Evolutionary conservation across 2,329 filamentous ascomycete genomes (phyloP).

Genomic region (Diaporthe ilicicola): DNA sequence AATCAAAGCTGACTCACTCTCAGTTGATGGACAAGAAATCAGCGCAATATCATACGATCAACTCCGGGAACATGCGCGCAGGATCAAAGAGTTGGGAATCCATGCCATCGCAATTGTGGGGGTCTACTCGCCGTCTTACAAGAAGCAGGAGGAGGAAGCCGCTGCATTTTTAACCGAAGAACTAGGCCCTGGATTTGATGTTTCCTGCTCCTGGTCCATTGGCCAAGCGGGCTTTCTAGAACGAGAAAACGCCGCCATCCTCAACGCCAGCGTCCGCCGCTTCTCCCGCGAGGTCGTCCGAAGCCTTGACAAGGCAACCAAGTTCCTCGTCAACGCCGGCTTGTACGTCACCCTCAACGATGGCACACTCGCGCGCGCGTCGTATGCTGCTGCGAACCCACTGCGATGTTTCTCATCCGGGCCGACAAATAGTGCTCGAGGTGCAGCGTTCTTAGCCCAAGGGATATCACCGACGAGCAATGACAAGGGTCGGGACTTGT

Average conservation of each 20-base stretch:
- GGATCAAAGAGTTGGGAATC: not conserved
- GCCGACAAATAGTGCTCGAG: not conserved
- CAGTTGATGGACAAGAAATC: constrained; percentile 8
- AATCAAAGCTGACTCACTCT: not conserved
- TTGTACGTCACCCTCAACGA: not conserved
- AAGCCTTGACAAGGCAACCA: not conserved
- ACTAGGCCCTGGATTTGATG: not conserved
- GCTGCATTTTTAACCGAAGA: not conserved
- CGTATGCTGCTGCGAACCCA: not conserved
- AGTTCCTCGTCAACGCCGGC: not conserved
- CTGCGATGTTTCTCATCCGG: not conserved
- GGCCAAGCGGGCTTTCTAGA: constrained; percentile 2
- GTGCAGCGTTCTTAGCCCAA: not conserved
- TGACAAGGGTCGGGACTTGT: not conserved
- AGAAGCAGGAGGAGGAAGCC: constrained; percentile 8
- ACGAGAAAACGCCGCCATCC: constrained; percentile 7
- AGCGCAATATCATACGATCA: not conserved
- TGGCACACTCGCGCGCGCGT: constrained; percentile 3
- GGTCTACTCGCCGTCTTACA: not conserved
- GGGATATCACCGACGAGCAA: not conserved
- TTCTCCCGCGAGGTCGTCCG: not conserved
- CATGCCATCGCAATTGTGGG: not conserved
- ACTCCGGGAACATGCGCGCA: not conserved
- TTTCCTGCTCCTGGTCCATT: not conserved
- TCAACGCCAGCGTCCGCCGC: constrained; percentile 7